Evolutionary conservation across 306 rosid species (phyloP), one percentile per base, ranked within the genome.

Genomic region (Begonia loranthoides): DNA sequence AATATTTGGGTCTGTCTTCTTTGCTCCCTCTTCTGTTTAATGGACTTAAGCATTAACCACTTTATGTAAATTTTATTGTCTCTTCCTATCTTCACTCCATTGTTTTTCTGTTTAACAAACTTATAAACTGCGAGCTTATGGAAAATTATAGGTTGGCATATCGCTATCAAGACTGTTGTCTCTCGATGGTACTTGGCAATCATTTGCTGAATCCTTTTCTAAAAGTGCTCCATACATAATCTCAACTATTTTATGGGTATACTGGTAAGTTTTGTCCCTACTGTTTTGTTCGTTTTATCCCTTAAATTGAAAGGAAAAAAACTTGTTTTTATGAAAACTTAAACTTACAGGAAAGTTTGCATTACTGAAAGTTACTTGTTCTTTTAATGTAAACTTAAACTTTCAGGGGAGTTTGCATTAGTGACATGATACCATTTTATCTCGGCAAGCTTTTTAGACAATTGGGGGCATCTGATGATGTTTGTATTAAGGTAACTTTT

Each of bases 1-100:
- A 78, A 82, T 72, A 68, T 78, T 57, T 78, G 86, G 85, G 86
- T 82, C 67, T 70, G 86, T 78, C 78, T 62, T 73, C 69, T 75
- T 44, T 55, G 54, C 71, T 48, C 72, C 70, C 74, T 71, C 70
- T 76, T 69, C 66, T 71, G 71, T 64, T 66, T 72, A 58, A 69
- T 75, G 63, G 54, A 60, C 74, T 70, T 50, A 44, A 41, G 22
- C 41, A 17, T 17, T 58, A 17, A 17, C 38, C 56, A 24, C 46
- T 55, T 71, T 11, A 10, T 10, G 15, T 9, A 43, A 43, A 43
- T 43, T 12, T 10, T 43, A 70, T 15, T n/a, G 12, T 56, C 19
- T 52, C n/a, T 36, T 41, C 43, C 45, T 45, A 57, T 40, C 62
- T 52, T 58, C 47, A 13, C 16, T n/a, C 47, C 47, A 43, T 43